phyloP scores from a whole-genome alignment of 78 protist genomes.

The Pelomyxa schiedti region DNA sequence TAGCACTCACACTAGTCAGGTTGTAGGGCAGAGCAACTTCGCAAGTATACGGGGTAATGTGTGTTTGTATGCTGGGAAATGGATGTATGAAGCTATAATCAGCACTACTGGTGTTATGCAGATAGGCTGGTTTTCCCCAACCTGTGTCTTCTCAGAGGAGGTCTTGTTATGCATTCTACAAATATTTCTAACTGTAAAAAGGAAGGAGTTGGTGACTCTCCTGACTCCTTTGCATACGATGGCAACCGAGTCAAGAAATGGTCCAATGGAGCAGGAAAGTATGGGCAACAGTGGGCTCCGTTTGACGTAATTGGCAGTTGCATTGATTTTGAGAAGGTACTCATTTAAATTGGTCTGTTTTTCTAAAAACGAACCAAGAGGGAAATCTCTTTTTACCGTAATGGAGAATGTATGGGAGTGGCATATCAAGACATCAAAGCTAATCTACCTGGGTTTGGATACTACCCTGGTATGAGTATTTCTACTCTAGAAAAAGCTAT shows the following conservation, averaged over 20 bases:
- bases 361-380: not conserved
- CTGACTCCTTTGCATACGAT: not conserved
- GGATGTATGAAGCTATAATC: conserved; percentile 8
- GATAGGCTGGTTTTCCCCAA: not conserved
- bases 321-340: not conserved
- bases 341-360: not conserved
- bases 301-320: not conserved
- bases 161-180: not conserved
- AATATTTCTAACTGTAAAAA: not conserved
- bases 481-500: not conserved
- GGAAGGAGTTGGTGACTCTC: not conserved
- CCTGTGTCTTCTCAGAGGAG: not conserved
- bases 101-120: conserved; percentile 1
- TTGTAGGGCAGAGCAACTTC: too few species aligned
- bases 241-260: not conserved
- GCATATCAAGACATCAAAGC: not conserved
- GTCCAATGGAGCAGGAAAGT: not conserved
- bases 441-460: not conserved
- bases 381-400: not conserved
- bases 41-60: not conserved
- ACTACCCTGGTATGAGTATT: not conserved
- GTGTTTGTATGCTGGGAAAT: not conserved
- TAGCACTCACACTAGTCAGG: too few species aligned
- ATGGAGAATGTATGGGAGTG: not conserved
- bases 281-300: not conserved